phyloP scores from a whole-genome alignment of 2,329 filamentous ascomycete species.

The Ophiostoma quercus region DNA sequence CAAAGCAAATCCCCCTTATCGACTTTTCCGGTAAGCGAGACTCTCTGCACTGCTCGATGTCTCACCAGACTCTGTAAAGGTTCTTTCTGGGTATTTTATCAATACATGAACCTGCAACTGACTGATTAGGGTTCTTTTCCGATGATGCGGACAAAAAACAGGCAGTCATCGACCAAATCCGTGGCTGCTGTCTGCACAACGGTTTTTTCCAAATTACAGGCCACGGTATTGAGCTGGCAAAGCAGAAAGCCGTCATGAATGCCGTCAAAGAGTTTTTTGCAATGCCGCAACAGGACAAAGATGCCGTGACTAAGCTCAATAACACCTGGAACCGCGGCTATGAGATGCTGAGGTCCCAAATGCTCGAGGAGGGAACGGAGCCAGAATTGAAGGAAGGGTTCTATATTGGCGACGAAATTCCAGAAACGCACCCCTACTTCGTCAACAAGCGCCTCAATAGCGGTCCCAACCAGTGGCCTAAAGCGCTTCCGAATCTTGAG shows the following conservation, averaged over 20 bases:
- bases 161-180: conserved; percentile 27
- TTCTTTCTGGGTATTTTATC: neutral
- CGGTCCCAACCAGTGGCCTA: conserved; percentile 34
- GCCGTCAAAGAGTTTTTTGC: conserved; percentile 45
- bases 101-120: neutral
- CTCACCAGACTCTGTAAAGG: neutral
- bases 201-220: conserved; percentile 52
- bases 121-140: conserved; percentile 23
- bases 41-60: neutral
- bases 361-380: conserved; percentile 30
- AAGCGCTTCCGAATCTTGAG: conserved; percentile 13
- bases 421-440: conserved; percentile 28
- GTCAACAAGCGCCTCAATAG: conserved; percentile 28
- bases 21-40: conserved; percentile 25
- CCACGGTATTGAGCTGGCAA: conserved; percentile 40
- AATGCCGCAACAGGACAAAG: conserved; percentile 42
- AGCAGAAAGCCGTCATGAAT: conserved; percentile 40
- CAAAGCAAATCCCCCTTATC: conserved; percentile 23
- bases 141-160: conserved; percentile 18
- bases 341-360: conserved; percentile 35
- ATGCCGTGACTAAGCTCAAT: conserved; percentile 33
- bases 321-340: conserved; percentile 37
- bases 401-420: conserved; percentile 33
- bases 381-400: conserved; percentile 38
- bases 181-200: conserved; percentile 41